phyloP scores from a whole-genome alignment of 768 basidiomycete species.

The Boletales sp. region DNA sequence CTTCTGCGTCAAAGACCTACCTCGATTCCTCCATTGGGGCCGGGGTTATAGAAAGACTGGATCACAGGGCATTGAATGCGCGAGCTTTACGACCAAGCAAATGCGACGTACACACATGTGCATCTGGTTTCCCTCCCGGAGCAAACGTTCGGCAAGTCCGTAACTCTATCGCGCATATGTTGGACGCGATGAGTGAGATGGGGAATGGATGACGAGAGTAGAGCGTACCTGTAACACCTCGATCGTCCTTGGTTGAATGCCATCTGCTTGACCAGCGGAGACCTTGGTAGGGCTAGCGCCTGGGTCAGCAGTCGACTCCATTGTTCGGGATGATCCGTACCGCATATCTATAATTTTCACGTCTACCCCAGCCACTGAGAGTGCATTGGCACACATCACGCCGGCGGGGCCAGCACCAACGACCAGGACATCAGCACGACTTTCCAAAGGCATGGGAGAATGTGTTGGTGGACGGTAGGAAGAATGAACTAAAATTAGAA shows the following conservation, averaged over 20 bases:
- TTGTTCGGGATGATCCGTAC: constrained; percentile 18
- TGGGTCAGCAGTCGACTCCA: not conserved
- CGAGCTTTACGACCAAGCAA: not conserved
- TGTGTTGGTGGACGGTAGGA: not conserved
- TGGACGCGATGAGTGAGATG: not conserved
- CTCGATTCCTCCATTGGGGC: constrained; percentile 56
- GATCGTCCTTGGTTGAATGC: constrained; percentile 52
- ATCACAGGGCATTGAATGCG: not conserved
- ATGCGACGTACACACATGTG: constrained; percentile 54
- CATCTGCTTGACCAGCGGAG: constrained; percentile 50
- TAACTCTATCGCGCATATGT: constrained; percentile 52
- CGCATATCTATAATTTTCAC: constrained; percentile 48
- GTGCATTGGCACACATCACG: constrained; percentile 64
- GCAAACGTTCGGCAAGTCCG: constrained; percentile 62
- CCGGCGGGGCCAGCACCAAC: constrained; percentile 54
- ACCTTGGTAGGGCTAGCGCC: constrained; percentile 37
- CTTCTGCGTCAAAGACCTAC: constrained; percentile 26
- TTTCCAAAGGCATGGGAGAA: constrained; percentile 21
- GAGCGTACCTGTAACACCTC: constrained; percentile 47
- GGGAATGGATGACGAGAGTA: not conserved
- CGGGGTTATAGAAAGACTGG: constrained; percentile 76
- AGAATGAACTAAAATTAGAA: not conserved
- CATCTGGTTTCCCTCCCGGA: constrained; percentile 66
- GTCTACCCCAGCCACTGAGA: constrained; percentile 40
- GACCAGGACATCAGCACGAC: constrained; percentile 43